A percentile compares a stretch with the other conserved stretches of the same genome.
These are phyloP conservation scores for Aspergillus sp. DNA, from an alignment of 2,329 filamentous ascomycete species.

Conservation along the genomic window DNA sequence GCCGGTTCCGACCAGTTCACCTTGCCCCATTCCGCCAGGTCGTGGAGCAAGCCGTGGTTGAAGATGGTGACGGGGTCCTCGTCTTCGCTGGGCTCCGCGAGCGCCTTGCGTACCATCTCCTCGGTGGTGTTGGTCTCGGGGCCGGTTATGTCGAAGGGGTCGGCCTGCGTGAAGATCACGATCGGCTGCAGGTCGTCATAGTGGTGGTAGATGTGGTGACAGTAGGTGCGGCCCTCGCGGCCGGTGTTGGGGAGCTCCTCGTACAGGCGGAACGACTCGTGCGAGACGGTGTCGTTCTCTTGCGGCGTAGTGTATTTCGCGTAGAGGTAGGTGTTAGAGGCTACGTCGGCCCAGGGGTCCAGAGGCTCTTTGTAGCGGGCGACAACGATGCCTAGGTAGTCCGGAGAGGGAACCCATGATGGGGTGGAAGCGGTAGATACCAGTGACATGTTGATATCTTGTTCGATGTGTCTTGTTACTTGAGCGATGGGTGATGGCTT, in stretches of 20 bases:
- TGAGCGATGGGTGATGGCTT: too few relatives aligned
- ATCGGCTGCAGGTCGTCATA: constrained; percentile 6
- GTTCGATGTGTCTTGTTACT: too few relatives aligned
- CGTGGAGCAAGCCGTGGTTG: constrained; percentile 1
- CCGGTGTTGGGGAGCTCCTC: constrained; percentile 3
- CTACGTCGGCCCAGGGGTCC: neutral
- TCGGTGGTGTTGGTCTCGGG: constrained; percentile 1
- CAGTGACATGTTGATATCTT: too few relatives aligned
- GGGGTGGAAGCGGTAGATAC: neutral
- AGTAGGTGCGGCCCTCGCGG: constrained; percentile 7
- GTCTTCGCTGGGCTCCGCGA: neutral
- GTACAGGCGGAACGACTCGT: constrained; percentile 2
- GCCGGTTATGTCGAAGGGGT: constrained; percentile 1
- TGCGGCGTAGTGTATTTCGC: constrained; percentile 4
- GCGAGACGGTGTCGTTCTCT: neutral
- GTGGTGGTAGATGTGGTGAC: constrained; percentile 4
- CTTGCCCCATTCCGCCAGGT: constrained; percentile 2
- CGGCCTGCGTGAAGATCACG: constrained; percentile 4
- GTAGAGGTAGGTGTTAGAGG: constrained; percentile 2
- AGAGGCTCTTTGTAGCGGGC: constrained; percentile 1
- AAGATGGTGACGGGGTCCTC: constrained; percentile 2
- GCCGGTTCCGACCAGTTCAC: neutral
- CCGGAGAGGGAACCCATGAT: neutral
- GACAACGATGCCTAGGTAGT: constrained; percentile 1
- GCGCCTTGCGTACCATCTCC: neutral